A percentile compares a stretch with the other conserved stretches of the same genome.
Evolutionary conservation across 257 asterid genomes (phyloP).

Genomic region (Petrea volubilis): DNA sequence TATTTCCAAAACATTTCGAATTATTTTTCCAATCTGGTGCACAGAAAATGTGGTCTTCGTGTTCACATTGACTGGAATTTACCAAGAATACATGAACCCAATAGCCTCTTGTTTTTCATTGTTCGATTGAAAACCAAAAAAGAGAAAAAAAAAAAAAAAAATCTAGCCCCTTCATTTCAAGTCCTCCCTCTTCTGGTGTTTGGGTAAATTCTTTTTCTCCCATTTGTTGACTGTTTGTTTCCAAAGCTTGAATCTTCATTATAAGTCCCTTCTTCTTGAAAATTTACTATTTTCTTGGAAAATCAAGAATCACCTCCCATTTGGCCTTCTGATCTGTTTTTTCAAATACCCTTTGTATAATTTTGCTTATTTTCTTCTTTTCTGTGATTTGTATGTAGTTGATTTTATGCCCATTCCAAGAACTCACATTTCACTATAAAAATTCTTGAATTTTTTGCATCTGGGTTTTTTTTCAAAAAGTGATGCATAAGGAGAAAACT

Average conservation of each 20-base stretch:
- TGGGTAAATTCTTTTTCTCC: neutral
- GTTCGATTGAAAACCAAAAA: neutral
- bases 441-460: constrained; percentile 27
- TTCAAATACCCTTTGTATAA: neutral
- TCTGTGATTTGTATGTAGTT: neutral
- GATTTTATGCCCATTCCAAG: constrained; percentile 18
- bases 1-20: constrained; percentile 10
- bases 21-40: constrained; percentile 30
- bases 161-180: no score
- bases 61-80: neutral
- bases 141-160: no score
- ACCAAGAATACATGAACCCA: constrained; percentile 11
- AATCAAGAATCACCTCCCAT: neutral
- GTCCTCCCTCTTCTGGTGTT: no score
- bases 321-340: constrained; percentile 28
- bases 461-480: constrained; percentile 30
- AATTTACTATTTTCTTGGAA: neutral
- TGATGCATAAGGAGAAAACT: constrained; percentile 37
- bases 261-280: constrained; percentile 10
- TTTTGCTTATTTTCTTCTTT: neutral
- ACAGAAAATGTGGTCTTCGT: constrained; percentile 2
- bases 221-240: constrained; percentile 12
- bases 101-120: constrained; percentile 23
- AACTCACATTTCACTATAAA: neutral
- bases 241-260: constrained; percentile 26